These are phyloP conservation scores for Podaxis mareebaensis DNA, from an alignment of 768 basidiomycete genomes.

Conservation along the genomic window DNA sequence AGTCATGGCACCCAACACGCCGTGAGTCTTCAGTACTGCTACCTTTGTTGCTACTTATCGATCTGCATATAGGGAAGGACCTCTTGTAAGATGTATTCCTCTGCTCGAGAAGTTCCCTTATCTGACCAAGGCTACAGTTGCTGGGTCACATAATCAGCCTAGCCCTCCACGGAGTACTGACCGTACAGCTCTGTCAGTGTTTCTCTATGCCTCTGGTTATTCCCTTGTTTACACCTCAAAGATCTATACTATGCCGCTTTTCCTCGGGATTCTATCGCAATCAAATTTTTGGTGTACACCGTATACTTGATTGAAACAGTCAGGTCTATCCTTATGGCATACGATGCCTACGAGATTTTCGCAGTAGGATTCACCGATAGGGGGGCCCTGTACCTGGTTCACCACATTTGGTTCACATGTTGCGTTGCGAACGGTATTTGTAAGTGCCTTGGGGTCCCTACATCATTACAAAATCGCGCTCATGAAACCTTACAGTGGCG, in stretches of 20 bases:
- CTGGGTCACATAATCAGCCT: not conserved
- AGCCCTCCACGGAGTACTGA: not conserved
- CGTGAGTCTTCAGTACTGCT: not conserved
- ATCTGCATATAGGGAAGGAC: not conserved
- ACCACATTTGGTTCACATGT: not conserved
- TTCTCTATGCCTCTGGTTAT: not conserved
- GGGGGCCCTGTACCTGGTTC: not conserved
- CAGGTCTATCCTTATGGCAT: not conserved
- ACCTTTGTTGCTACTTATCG: not conserved
- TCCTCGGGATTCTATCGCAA: slow-evolving; percentile 4
- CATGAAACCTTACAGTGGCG: slow-evolving; percentile 20
- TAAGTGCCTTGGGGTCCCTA: not conserved
- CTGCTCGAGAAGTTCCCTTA: not conserved
- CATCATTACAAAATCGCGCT: not conserved
- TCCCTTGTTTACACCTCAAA: not conserved
- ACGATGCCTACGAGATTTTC: not conserved
- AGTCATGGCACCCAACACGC: not conserved
- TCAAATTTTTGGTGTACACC: slow-evolving; percentile 8
- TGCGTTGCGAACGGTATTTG: not conserved
- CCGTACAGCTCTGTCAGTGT: not conserved
- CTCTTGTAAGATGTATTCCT: not conserved
- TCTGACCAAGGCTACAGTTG: not conserved
- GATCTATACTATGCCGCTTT: slow-evolving; percentile 15
- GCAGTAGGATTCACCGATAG: not conserved
- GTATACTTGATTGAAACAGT: slow-evolving; percentile 5